These are phyloP conservation scores for Sphaceloma murrayae DNA, from an alignment of 2,329 filamentous ascomycete species.

Conservation along the genomic window DNA sequence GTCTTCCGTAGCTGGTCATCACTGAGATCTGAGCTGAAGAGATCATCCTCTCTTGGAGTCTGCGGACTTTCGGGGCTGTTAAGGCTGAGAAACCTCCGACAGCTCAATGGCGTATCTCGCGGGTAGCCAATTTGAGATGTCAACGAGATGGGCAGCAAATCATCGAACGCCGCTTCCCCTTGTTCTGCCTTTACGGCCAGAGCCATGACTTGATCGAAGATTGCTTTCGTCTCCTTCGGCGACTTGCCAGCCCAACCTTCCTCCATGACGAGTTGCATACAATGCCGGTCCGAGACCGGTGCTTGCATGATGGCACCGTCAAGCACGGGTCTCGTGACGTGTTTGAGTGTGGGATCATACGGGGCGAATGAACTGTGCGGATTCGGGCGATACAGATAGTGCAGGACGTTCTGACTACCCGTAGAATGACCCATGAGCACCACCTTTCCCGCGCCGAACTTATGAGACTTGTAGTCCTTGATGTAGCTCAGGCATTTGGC, in stretches of 20 bases:
- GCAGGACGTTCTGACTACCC: slow-evolving; percentile 23
- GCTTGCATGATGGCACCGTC: slow-evolving; percentile 25
- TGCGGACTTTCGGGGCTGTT: slow-evolving; percentile 21
- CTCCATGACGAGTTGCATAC: slow-evolving; percentile 19
- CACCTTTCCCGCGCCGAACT: no score
- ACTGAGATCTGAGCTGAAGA: no score
- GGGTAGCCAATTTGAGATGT: slow-evolving; percentile 26
- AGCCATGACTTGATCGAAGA: slow-evolving; percentile 21
- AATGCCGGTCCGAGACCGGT: slow-evolving; percentile 22
- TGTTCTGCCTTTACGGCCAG: no score
- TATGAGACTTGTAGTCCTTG: no score
- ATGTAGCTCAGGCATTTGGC: no score
- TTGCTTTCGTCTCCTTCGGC: slow-evolving; percentile 17
- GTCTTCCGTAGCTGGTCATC: no score
- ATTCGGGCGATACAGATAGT: slow-evolving; percentile 22
- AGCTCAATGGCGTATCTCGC: slow-evolving; percentile 21
- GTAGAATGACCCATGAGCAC: no score
- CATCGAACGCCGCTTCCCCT: slow-evolving; percentile 22
- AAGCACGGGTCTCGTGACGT: slow-evolving; percentile 19
- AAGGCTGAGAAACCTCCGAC: slow-evolving; percentile 21
- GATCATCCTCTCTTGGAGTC: slow-evolving; percentile 21
- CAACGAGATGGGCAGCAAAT: slow-evolving; percentile 29
- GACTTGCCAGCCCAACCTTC: slow-evolving; percentile 20
- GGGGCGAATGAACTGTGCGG: slow-evolving; percentile 18
- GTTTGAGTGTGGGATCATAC: slow-evolving; percentile 20